Evolutionary conservation across 2,329 filamentous ascomycete species (phyloP).

Genomic region (Orbilia quercus): DNA sequence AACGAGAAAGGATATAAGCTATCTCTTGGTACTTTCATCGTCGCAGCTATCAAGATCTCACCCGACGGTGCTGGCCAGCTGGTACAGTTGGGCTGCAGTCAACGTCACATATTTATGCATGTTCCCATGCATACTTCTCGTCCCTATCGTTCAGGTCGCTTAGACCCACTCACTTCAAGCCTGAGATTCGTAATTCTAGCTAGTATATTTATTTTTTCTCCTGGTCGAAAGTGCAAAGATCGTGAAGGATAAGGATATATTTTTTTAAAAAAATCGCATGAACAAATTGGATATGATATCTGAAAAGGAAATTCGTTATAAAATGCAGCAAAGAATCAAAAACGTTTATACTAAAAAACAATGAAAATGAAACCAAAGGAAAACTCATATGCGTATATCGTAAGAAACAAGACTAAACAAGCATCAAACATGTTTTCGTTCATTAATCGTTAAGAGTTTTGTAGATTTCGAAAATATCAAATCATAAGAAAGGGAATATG

Average conservation of each 20-base stretch:
- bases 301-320: conserved; percentile 31
- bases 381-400: not conserved
- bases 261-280: not conserved
- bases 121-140: no score
- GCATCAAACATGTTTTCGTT: conserved; percentile 2
- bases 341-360: not conserved
- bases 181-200: no score
- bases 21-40: not conserved
- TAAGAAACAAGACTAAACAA: not conserved
- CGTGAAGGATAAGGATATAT: no score
- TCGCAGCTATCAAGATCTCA: not conserved
- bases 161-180: not conserved
- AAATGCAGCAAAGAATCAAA: conserved; percentile 1
- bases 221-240: no score
- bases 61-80: not conserved
- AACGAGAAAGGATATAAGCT: no score
- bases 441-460: not conserved
- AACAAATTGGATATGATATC: conserved; percentile 4
- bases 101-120: conserved; percentile 1
- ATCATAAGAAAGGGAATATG: not conserved
- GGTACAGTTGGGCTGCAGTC: not conserved
- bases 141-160: not conserved
- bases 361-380: not conserved
- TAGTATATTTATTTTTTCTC: not conserved
- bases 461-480: not conserved